Evolutionary conservation across 768 basidiomycete genomes (phyloP).

Genomic region (Cantharellus anzutake): DNA sequence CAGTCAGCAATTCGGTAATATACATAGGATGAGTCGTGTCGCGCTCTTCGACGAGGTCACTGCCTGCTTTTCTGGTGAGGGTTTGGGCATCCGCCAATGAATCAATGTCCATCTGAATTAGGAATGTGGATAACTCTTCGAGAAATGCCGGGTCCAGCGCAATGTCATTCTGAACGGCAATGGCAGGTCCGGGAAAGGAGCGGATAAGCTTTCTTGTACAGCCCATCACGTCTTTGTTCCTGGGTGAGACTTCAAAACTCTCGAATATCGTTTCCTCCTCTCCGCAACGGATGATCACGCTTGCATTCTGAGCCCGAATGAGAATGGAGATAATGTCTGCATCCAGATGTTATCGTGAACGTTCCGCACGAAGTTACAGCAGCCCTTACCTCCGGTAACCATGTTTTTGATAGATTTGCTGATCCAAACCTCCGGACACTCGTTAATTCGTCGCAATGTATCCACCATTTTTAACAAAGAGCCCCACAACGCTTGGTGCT

Average conservation of each 20-base stretch:
- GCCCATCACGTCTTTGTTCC: conserved; percentile 19
- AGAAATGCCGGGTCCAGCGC: conserved; percentile 13
- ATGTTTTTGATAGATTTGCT: too few relatives aligned
- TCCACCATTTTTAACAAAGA: too few relatives aligned
- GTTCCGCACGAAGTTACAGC: too few relatives aligned
- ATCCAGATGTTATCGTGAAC: too few relatives aligned
- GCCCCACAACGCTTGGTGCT: too few relatives aligned
- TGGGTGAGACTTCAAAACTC: conserved; percentile 27
- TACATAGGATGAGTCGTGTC: conserved; percentile 28
- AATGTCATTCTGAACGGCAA: conserved; percentile 2
- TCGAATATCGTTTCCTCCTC: conserved; percentile 18
- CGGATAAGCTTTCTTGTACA: conserved; percentile 22
- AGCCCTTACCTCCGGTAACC: too few relatives aligned
- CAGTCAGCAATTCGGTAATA: conserved; percentile 29
- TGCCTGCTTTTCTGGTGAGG: conserved; percentile 18
- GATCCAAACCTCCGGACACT: too few relatives aligned
- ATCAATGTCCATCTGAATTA: conserved; percentile 21
- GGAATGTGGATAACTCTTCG: conserved; percentile 21
- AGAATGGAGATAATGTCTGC: conserved; percentile 10
- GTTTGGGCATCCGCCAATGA: conserved; percentile 18
- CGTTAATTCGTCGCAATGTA: too few relatives aligned
- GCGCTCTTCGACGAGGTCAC: conserved; percentile 18
- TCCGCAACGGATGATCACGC: conserved; percentile 16
- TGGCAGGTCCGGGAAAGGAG: conserved; percentile 3
- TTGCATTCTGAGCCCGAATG: conserved; percentile 30